Conservation (phyloP, 345 rosid genomes). For the Clarkia xantiana region DNA sequence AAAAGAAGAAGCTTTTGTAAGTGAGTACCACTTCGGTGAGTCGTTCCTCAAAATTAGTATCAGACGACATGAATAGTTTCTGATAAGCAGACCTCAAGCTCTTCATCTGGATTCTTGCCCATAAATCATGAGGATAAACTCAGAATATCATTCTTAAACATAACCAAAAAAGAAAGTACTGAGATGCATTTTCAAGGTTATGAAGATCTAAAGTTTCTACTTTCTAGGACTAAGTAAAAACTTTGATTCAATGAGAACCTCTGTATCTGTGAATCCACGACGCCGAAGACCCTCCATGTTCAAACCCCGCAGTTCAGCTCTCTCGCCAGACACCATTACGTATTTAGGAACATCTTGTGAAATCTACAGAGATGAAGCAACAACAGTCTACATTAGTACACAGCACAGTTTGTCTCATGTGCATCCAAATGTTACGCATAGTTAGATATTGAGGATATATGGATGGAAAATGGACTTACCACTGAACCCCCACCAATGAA, state of each 20-base stretch:
- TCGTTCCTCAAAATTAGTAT: constrained; percentile 51
- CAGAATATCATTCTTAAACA: constrained; percentile 1
- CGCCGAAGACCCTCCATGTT: constrained; percentile 84
- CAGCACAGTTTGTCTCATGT: too few species aligned
- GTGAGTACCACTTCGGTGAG: constrained; percentile 54
- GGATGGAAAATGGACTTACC: constrained; percentile 29
- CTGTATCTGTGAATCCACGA: constrained; percentile 44
- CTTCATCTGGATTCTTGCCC: constrained; percentile 39
- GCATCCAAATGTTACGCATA: too few species aligned
- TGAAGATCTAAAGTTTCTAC: not conserved
- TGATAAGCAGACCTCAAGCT: constrained; percentile 63
- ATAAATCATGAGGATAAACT: constrained; percentile 6
- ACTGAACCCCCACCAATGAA: constrained; percentile 91
- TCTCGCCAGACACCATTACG: constrained; percentile 80
- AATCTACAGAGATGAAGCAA: constrained; percentile 27
- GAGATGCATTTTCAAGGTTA: not conserved
- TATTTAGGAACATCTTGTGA: constrained; percentile 91
- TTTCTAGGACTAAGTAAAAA: too few species aligned
- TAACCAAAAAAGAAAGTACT: not conserved
- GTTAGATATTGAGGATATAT: too few species aligned
- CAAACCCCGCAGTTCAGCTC: constrained; percentile 85
- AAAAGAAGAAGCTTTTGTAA: constrained; percentile 4
- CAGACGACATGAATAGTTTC: constrained; percentile 65
- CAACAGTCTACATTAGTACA: too few species aligned
- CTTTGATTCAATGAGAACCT: constrained; percentile 24